These are phyloP conservation scores for Penicillium corylophilum DNA, from an alignment of 2,329 filamentous ascomycete species.

Conservation along the genomic window DNA sequence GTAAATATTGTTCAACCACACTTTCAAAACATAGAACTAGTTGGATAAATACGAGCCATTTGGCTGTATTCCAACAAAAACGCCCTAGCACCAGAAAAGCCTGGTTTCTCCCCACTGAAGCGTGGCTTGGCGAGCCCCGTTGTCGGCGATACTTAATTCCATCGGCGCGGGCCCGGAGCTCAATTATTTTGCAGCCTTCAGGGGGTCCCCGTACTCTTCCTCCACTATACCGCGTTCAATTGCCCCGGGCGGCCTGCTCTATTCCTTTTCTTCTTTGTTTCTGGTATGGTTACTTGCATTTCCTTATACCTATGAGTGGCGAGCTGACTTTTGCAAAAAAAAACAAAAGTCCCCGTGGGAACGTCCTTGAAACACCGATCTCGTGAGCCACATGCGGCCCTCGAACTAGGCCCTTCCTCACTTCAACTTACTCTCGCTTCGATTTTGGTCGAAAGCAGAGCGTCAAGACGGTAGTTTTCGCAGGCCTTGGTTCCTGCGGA, in stretches of 20 bases:
- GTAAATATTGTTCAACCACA: background rate
- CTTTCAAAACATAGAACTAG: background rate
- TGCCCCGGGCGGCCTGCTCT: constrained; percentile 5
- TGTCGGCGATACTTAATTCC: constrained; percentile 30
- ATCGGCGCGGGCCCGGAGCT: constrained; percentile 18
- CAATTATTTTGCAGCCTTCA: constrained; percentile 27
- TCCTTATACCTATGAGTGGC: background rate
- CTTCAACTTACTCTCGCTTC: constrained; percentile 8
- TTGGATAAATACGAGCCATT: background rate
- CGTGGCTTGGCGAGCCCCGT: constrained; percentile 20
- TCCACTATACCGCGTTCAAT: constrained; percentile 14
- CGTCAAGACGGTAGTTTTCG: constrained; percentile 19
- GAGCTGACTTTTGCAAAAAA: constrained; percentile 10
- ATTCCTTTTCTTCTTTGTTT: background rate
- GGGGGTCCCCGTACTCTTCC: constrained; percentile 22
- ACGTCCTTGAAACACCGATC: constrained; percentile 14
- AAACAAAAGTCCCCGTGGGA: constrained; percentile 14
- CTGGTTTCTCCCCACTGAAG: constrained; percentile 8
- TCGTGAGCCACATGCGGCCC: constrained; percentile 23
- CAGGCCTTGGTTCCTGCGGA: constrained; percentile 30
- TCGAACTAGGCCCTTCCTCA: constrained; percentile 7
- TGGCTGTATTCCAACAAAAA: background rate
- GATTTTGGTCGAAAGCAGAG: constrained; percentile 16
- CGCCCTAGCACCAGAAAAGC: background rate
- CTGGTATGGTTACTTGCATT: constrained; percentile 3